A percentile compares a stretch with the other conserved stretches of the same genome.
Evolutionary conservation across 2,329 filamentous ascomycete species (phyloP).

Genomic region (Penicillium sp.): DNA sequence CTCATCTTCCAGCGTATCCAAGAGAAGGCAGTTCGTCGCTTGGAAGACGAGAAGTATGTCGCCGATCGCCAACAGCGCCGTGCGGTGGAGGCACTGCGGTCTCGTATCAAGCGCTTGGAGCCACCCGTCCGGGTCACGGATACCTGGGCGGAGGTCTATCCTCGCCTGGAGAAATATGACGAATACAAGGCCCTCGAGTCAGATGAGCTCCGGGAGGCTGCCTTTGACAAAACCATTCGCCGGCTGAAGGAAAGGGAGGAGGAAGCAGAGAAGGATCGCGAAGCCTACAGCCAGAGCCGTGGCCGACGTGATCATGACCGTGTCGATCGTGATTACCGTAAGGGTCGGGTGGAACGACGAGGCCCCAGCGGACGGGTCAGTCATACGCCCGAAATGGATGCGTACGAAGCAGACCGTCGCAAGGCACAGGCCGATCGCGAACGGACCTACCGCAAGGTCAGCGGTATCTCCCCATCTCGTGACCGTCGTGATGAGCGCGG

Average conservation of each 20-base stretch:
- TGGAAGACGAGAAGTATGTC: constrained; percentile 77
- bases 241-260: constrained; percentile 90
- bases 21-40: constrained; percentile 77
- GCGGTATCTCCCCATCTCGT: constrained; percentile 53
- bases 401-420: constrained; percentile 91
- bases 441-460: constrained; percentile 83
- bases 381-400: constrained; percentile 85
- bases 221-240: constrained; percentile 88
- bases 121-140: constrained; percentile 74
- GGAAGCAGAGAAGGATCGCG: constrained; percentile 63
- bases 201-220: constrained; percentile 75
- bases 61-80: constrained; percentile 81
- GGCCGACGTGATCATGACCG: constrained; percentile 51
- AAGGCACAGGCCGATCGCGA: constrained; percentile 93
- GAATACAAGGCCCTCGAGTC: constrained; percentile 80
- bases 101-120: constrained; percentile 82
- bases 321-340: constrained; percentile 58
- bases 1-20: constrained; percentile 84
- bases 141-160: constrained; percentile 82
- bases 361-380: constrained; percentile 58
- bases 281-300: constrained; percentile 47
- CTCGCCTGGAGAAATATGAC: constrained; percentile 72
- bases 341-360: constrained; percentile 40
- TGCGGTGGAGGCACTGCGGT: constrained; percentile 77
- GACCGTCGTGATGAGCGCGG: constrained; percentile 40